Base-by-base conservation (phyloP, 768 basidiomycete genomes). In the Rhizopogon sp. region DNA sequence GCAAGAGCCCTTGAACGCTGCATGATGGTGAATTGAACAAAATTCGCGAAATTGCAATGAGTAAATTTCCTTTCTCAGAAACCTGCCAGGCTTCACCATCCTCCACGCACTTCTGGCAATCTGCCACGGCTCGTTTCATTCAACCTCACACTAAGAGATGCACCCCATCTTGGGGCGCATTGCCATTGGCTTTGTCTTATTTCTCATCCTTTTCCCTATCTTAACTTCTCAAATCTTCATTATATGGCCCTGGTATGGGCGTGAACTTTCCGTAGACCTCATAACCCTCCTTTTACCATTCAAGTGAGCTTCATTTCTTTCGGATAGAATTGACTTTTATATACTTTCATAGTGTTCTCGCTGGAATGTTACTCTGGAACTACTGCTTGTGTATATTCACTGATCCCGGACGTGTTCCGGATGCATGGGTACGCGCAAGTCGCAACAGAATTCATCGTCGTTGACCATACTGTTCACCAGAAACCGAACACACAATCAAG, bases 231-330 rank as follows among this genome's bases (percentile, higher is more conserved):
- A 98, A 69, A 79, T 93, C 62, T 94, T 90, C 72, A 77, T 98
- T 56, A 84, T 97, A 67, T 83, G 83, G 92, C 93, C 93, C 20
- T 97, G 92, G 92, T 96, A 95, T 64, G 91, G 93, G 40, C 70
- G 79, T 39, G 85, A 72, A 49, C 58, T 90, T 58, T 85, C 90
- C 13, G 72, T 90, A 41, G 84, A 93, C 63, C 82, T 96, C 43
- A 57, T 96, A 39, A 73, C 69, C 20, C 77, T 95, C n/a, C 77
- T 97, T 20, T 59, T 83, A 2, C 96, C 96, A 8, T 96, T 96
- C 88, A 95, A 96, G 93, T 94, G 66, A 66, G 88, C 37, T 31
- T 29, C 42, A 20, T 6, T 11, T 28, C 39, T 50, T 31, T 9
- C 10, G 28, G 43, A 29, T 11, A 8, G 11, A 20, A 47, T 49